Conservation (phyloP, 345 rosid species). For the Orychophragmus violaceus region DNA sequence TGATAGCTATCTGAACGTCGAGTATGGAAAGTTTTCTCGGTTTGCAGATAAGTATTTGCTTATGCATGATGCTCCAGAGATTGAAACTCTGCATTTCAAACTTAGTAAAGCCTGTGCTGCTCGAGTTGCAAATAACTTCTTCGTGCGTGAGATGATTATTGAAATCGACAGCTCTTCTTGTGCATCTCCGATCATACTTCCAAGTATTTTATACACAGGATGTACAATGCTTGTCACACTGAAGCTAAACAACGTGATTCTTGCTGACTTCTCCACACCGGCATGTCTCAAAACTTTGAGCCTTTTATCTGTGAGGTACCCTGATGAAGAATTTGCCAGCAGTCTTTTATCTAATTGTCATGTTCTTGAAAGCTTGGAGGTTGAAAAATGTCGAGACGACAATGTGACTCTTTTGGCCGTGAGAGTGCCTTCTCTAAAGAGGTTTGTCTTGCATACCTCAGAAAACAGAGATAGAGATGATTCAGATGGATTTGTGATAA, state of each 20-base stretch:
- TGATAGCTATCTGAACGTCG: background rate
- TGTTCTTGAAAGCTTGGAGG: slow-evolving; percentile 8
- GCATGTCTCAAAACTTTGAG: background rate
- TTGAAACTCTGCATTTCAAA: background rate
- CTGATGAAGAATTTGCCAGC: background rate
- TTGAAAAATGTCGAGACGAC: background rate
- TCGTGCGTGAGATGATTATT: background rate
- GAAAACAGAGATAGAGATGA: background rate
- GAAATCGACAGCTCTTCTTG: background rate
- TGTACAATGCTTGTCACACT: background rate
- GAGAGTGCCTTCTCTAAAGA: background rate
- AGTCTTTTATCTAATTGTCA: slow-evolving; percentile 15
- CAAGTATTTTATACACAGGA: background rate
- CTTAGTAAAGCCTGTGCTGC: background rate
- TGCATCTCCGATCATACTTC: background rate
- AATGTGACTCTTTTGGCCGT: background rate
- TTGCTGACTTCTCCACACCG: background rate
- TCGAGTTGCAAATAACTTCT: background rate
- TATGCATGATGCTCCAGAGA: background rate
- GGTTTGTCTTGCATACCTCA: background rate
- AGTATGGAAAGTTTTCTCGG: background rate
- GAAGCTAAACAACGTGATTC: background rate
- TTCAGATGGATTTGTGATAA: slow-evolving; percentile 2
- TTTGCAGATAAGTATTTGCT: background rate
- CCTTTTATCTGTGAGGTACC: background rate